A percentile compares a stretch with the other conserved stretches of the same genome.
These are phyloP conservation scores for Bauhinia variegata DNA, from an alignment of 306 rosid genomes.

Conservation along the genomic window DNA sequence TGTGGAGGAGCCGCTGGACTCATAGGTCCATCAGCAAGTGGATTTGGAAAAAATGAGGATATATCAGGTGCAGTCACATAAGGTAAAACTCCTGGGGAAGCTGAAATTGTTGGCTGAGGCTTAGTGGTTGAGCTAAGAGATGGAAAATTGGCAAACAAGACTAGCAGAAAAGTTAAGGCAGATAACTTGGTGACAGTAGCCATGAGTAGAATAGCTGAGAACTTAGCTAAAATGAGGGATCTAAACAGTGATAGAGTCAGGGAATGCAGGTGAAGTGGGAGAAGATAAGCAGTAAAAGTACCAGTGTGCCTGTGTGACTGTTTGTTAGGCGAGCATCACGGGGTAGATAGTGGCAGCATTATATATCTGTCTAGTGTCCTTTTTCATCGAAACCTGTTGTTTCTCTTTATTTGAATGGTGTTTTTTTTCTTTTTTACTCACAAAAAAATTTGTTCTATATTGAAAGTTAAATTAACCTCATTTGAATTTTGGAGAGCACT, in stretches of 20 bases:
- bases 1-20: constrained; percentile 33
- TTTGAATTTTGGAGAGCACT: too few species aligned
- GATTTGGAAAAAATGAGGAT: constrained; percentile 57
- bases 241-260: constrained; percentile 8
- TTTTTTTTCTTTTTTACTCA: too few species aligned
- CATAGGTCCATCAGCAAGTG: constrained; percentile 35
- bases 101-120: constrained; percentile 46
- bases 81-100: constrained; percentile 44
- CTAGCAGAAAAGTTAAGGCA: constrained; percentile 10
- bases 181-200: constrained; percentile 26
- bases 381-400: too few species aligned
- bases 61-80: constrained; percentile 45
- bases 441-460: too few species aligned
- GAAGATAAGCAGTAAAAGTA: constrained; percentile 32
- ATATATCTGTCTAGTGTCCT: constrained; percentile 19
- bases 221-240: constrained; percentile 21
- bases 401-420: constrained; percentile 28
- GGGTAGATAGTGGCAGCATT: constrained; percentile 34
- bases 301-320: constrained; percentile 39
- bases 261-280: constrained; percentile 1
- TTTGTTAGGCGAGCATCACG: constrained; percentile 52
- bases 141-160: constrained; percentile 30
- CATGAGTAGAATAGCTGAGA: constrained; percentile 32
- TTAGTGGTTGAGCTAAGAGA: constrained; percentile 33
- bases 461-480: too few species aligned